A percentile compares a stretch with the other conserved stretches of the same genome.
Evolutionary conservation across 176 grass and related monocot genomes (phyloP).

Genomic region (Carex cristatella): DNA sequence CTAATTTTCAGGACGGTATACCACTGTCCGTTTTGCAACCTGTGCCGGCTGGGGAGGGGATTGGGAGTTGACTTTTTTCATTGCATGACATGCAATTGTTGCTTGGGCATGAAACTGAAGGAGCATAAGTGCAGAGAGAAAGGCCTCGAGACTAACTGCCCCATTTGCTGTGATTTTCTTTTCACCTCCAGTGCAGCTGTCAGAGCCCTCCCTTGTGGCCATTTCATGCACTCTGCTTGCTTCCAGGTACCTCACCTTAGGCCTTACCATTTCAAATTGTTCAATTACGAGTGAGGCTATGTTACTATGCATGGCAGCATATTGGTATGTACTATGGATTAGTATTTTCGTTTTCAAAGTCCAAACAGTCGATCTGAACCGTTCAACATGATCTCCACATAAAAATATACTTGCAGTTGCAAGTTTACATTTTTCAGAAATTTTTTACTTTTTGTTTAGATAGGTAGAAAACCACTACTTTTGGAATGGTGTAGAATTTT

Average conservation of each 20-base stretch:
- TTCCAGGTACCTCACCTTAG: constrained; percentile 63
- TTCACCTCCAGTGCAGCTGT: constrained; percentile 96
- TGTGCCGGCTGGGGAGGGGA: constrained; percentile 93
- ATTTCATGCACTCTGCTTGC: constrained; percentile 99
- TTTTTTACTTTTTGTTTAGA: no score
- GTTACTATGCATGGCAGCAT: no score
- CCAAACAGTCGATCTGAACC: no score
- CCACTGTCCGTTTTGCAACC: constrained; percentile 95
- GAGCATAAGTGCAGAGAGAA: constrained; percentile 97
- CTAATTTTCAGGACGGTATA: constrained; percentile 69
- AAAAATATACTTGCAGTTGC: no score
- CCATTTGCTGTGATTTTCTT: constrained; percentile 97
- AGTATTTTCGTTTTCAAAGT: no score
- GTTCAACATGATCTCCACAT: no score
- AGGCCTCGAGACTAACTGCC: constrained; percentile 93
- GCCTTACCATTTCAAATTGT: background rate
- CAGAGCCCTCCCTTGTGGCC: constrained; percentile 82
- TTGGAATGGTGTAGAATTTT: no score
- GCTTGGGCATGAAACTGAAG: constrained; percentile 86
- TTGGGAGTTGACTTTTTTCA: constrained; percentile 97
- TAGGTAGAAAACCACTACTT: no score
- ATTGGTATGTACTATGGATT: no score
- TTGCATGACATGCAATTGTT: constrained; percentile 99
- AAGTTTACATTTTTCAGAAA: no score
- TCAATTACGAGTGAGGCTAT: background rate